Evolutionary conservation across 495 filamentous ascomycete species (phyloP), one percentile per base, ranked within the genome.

Genomic region (Rhizodiscina lignyota): DNA sequence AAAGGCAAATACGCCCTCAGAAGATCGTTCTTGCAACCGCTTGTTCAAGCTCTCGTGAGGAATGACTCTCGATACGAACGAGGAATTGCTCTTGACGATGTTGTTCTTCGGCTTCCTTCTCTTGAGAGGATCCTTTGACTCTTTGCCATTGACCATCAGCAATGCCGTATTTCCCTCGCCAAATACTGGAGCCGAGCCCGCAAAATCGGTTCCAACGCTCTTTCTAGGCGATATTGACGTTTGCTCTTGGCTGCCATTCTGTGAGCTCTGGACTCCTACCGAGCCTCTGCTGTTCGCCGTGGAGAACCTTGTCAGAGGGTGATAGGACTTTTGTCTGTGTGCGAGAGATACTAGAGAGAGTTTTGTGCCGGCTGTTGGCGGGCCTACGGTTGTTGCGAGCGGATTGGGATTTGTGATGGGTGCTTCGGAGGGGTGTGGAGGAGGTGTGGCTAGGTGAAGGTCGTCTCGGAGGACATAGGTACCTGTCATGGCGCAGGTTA

Each of bases 41-140:
- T 91, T 94, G 1, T 60, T 59, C 18, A 89, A 53, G 6, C 68
- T 63, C 43, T 97, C 91, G 53, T 94, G 80, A 4, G 81, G 72
- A 31, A 94, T 91, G n/a, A 93, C 86, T 34, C 89, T 62, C 4
- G 86, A 94, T 16, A 97, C 84, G 49, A 94, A 96, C 3, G 84
- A 87, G 15, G 89, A 96, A 56, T 92, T 94, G 59, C 83, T 94
- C 63, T 97, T 97, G 27, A 85, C 72, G 47, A 97, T 85, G 53
- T 89, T 96, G 54, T 83, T 94, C 60, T 94, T 94, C 8, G 89
- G 91, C 56, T 96, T 97, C 41, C 77, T 67, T 46, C 74, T 60
- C 56, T 92, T 93, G 33, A 66, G 59, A 2, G 68, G 63, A 44
- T 93, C 85, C 56, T 84, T 93, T n/a, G 55, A 58, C 12, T 56